Evolutionary conservation across 768 basidiomycete species (phyloP).

Genomic region (Rhodotorula graminis): DNA sequence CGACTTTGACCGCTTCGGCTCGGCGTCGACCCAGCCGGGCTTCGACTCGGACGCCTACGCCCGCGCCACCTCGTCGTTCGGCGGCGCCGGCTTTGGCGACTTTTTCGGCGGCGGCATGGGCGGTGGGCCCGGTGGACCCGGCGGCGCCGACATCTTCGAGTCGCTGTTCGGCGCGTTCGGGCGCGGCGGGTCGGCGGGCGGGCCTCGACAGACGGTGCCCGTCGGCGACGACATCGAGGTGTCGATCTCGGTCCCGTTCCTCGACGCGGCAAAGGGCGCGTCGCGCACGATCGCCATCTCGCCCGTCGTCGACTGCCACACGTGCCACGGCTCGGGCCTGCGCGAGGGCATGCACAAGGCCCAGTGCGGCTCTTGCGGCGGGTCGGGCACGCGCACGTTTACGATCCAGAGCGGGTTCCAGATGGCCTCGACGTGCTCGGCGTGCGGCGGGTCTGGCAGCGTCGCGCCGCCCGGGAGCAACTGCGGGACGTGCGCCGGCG

Average conservation of each 20-base stretch:
- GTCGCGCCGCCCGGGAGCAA: slow-evolving; percentile 70
- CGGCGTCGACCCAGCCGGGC: slow-evolving; percentile 85
- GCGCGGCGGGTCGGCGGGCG: slow-evolving; percentile 44
- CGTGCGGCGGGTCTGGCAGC: slow-evolving; percentile 75
- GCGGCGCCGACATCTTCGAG: slow-evolving; percentile 54
- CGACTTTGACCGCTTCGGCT: slow-evolving; percentile 84
- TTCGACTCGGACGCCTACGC: slow-evolving; percentile 85
- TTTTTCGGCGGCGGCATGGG: slow-evolving; percentile 57
- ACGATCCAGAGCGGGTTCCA: slow-evolving; percentile 90
- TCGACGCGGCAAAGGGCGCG: slow-evolving; percentile 91
- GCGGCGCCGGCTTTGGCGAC: slow-evolving; percentile 63
- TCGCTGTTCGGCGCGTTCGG: slow-evolving; percentile 64
- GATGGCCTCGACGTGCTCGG: slow-evolving; percentile 84
- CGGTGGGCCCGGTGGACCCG: slow-evolving; percentile 47
- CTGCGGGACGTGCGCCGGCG: slow-evolving; percentile 75
- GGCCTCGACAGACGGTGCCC: slow-evolving; percentile 43
- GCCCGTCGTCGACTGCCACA: slow-evolving; percentile 73
- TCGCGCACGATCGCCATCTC: slow-evolving; percentile 67
- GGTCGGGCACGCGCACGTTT: slow-evolving; percentile 81
- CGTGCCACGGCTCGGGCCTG: slow-evolving; percentile 81
- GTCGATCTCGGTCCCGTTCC: slow-evolving; percentile 68
- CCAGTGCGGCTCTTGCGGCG: slow-evolving; percentile 73
- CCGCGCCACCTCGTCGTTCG: slow-evolving; percentile 52
- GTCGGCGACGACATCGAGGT: slow-evolving; percentile 68
- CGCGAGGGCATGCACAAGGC: slow-evolving; percentile 77